Base-by-base conservation (phyloP, 2,329 filamentous ascomycete species). In the Ploettnerulaceae sp. region DNA sequence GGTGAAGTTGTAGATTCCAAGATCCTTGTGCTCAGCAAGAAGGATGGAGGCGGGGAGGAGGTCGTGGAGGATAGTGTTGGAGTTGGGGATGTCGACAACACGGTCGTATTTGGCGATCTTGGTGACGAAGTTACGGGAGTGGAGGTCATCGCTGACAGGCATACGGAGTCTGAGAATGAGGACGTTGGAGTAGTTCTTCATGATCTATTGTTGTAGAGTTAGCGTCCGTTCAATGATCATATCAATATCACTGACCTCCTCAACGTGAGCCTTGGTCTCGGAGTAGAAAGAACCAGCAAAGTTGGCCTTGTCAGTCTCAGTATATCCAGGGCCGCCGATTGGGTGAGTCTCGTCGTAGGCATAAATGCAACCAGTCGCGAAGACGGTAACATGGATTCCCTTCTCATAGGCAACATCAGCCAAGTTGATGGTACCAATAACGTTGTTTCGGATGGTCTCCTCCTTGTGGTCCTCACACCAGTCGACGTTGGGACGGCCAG, bases 401-500 rank as follows among this genome's bases (percentile, higher is more conserved):
- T 70, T 71, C 53, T 74, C 66, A 57, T 69, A 76, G 66, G 81
- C 84, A 63, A 69, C 71, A 61, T 84, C 79, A 25, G 79, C 71
- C 57, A 85, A 65, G 61, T 81, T 83, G 54, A 83, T 61, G 26
- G 79, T 77, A 44, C 81, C 81, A 36, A 84, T 74, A 45, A 80
- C 80, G 59, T 86, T 86, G 62, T 76, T 82, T 49, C 80, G 73
- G 61, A 84, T 75, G 5, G 81, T 85, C 45, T 77, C 75, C 64
- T 81, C 75, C 66, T 77, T 82, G 69, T 85, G 75, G 60, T 82
- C 77, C 67, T 86, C 82, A 58, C 81, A 84, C 80, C 80, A 84
- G 66, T 84, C 81, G 62, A 84, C 79, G 54, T 84, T 85, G 52
- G 81, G 81, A 18, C 79, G 72, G 39, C 82, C 81, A 3, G 80